phyloP scores from a whole-genome alignment of 169 alveolate species.

The Plasmodium fragile region DNA sequence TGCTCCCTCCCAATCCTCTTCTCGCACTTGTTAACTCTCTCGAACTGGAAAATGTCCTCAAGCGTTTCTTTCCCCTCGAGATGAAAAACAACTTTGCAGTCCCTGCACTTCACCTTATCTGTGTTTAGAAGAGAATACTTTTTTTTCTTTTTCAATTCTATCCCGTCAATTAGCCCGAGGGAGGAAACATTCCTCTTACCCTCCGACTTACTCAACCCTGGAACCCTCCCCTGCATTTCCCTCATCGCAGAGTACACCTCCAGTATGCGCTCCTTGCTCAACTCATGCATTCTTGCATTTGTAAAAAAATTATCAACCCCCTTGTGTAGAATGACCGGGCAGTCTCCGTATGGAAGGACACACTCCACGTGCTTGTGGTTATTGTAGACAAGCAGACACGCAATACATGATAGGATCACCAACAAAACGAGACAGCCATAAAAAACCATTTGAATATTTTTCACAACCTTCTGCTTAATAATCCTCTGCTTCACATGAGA shows the following conservation, averaged over 20 bases:
- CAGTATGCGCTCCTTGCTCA: conserved; percentile 22
- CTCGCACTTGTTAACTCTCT: conserved; percentile 20
- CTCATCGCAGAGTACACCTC: conserved; percentile 1
- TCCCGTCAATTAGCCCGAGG: background rate
- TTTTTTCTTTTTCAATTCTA: background rate
- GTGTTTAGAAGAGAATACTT: conserved; percentile 3
- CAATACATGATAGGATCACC: background rate
- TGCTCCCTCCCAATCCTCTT: background rate
- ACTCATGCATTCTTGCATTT: background rate
- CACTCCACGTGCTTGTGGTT: conserved; percentile 35
- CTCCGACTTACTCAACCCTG: background rate
- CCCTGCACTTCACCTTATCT: conserved; percentile 17
- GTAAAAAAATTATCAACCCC: background rate
- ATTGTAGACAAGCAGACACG: background rate
- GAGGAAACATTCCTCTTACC: background rate
- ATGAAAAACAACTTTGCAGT: conserved; percentile 20
- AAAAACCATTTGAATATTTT: background rate
- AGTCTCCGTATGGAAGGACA: conserved; percentile 17
- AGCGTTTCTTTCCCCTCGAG: conserved; percentile 20
- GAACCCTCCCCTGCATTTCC: background rate
- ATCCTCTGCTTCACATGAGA: conserved; percentile 32
- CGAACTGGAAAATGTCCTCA: conserved; percentile 24
- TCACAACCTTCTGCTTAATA: background rate
- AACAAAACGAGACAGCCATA: background rate
- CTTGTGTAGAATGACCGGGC: conserved; percentile 37